Percentiles rank a stretch among this genome's conserved stretches.
These are phyloP conservation scores for Phanerochaete sordida DNA, from an alignment of 768 basidiomycete species.

Conservation along the genomic window DNA sequence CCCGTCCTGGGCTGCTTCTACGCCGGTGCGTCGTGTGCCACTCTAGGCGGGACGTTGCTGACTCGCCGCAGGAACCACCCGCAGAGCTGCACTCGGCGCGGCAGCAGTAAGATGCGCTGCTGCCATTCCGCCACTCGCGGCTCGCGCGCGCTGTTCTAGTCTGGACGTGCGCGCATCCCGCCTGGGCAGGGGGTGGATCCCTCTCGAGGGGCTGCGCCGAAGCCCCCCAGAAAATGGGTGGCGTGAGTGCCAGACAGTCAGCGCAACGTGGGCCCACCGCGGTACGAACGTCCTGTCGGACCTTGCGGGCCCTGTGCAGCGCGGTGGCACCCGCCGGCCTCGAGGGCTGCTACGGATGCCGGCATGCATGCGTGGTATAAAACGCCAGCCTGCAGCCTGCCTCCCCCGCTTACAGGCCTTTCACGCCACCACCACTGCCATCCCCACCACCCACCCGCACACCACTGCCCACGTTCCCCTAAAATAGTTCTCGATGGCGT, in stretches of 20 bases:
- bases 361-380: neutral
- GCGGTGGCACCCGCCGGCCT: neutral
- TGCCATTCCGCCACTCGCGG: conserved; percentile 1
- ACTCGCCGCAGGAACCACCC: neutral
- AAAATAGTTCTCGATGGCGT: conserved; percentile 33
- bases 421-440: neutral
- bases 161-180: conserved; percentile 1
- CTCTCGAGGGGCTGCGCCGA: neutral
- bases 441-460: neutral
- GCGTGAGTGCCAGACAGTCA: neutral
- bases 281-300: neutral
- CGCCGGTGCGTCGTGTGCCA: neutral
- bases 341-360: neutral
- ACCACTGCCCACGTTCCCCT: neutral
- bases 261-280: neutral
- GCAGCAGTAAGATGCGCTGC: neutral
- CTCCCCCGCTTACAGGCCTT: neutral
- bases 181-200: neutral
- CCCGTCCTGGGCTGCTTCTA: neutral
- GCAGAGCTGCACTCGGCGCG: neutral
- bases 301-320: neutral
- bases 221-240: neutral
- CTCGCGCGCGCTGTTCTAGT: neutral
- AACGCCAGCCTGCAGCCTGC: neutral
- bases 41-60: neutral